Percentiles rank a stretch among this genome's conserved stretches.
These are phyloP conservation scores for Podospora conica DNA, from an alignment of 495 filamentous ascomycete species.

Conservation along the genomic window DNA sequence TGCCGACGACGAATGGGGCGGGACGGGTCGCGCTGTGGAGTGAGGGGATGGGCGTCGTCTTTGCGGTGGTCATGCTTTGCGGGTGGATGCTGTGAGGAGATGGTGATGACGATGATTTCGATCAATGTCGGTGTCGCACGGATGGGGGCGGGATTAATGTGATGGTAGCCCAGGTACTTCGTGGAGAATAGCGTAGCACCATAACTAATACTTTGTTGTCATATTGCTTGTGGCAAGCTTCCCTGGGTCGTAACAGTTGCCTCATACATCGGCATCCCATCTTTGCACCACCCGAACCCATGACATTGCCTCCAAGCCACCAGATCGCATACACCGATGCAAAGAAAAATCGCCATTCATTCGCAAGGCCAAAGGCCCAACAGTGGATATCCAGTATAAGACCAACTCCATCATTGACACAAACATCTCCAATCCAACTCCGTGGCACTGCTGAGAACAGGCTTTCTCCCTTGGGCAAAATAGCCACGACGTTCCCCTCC, in stretches of 20 bases:
- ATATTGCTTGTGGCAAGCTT: no score
- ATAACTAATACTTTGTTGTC: not conserved
- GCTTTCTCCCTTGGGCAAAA: not conserved
- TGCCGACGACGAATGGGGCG: not conserved
- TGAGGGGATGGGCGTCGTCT: not conserved
- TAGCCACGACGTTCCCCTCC: not conserved
- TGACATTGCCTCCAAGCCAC: not conserved
- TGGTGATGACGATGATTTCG: not conserved
- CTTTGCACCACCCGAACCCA: no score
- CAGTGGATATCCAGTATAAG: not conserved
- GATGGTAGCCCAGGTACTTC: not conserved
- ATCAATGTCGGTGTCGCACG: no score
- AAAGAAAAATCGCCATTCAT: not conserved
- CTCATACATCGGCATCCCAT: no score
- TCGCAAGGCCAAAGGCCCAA: not conserved
- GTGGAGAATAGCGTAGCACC: no score
- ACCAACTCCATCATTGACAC: not conserved
- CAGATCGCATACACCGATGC: not conserved
- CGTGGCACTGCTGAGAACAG: not conserved
- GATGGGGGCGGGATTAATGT: not conserved
- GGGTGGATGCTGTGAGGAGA: not conserved
- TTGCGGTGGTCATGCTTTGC: not conserved
- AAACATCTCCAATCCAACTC: not conserved
- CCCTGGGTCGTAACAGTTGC: no score
- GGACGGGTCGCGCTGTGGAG: not conserved